phyloP scores from a whole-genome alignment of 169 alveolate genomes.

The Eimeria maxima region DNA sequence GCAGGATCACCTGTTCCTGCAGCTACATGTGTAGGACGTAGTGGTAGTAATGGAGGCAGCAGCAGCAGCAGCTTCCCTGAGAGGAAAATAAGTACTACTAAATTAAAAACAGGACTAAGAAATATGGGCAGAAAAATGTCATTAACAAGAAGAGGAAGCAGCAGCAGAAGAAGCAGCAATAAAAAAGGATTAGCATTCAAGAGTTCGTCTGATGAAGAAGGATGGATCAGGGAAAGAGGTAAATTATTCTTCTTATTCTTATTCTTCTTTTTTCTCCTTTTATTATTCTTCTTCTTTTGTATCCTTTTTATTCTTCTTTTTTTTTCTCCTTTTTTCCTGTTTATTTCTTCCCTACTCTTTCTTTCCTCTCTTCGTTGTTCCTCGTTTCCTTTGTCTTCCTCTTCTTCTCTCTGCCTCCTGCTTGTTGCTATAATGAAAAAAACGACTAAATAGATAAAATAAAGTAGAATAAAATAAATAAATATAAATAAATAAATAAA shows the following conservation, averaged over 20 bases:
- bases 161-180: neutral
- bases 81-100: conserved; percentile 50
- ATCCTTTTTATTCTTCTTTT: too few species aligned
- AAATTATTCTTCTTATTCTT: neutral
- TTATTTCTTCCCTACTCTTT: too few species aligned
- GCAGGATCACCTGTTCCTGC: too few species aligned
- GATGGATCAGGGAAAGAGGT: conserved; percentile 72
- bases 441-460: too few species aligned
- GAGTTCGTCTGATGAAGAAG: conserved; percentile 22
- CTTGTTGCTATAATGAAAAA: too few species aligned
- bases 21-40: neutral
- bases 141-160: neutral
- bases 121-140: conserved; percentile 58
- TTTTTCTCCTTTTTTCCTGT: too few species aligned
- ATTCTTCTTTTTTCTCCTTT: neutral
- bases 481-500: too few species aligned
- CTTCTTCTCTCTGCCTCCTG: neutral
- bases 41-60: neutral
- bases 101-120: conserved; percentile 25
- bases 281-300: too few species aligned
- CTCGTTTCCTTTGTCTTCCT: neutral
- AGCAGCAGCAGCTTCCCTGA: conserved; percentile 12
- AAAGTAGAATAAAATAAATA: too few species aligned
- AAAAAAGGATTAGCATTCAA: neutral
- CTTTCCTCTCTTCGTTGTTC: too few species aligned